Evolutionary conservation across 495 filamentous ascomycete genomes (phyloP), one percentile per base, ranked within the genome.

Genomic region (Aspergillus haitiensis): DNA sequence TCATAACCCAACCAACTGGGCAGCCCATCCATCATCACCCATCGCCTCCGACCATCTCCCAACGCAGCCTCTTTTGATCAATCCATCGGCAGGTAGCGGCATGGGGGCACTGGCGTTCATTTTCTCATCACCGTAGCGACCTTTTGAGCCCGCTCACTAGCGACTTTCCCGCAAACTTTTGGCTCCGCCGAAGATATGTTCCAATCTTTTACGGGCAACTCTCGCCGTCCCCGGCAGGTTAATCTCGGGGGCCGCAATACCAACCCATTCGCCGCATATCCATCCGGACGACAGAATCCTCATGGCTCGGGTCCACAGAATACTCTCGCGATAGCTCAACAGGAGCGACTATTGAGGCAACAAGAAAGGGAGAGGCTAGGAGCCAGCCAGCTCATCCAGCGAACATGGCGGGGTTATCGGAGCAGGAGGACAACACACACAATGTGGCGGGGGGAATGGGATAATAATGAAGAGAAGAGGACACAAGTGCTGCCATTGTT

Each of bases 171-270:
- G 21, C 47, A 31, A 42, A 18, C 44, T 21, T 27, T 39, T 53
- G 53, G 46, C 45, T 39, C 59, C 32, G 53, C 51, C 60, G 31
- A 51, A 64, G 65, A 56, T 56, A 98, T 98, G 93, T 96, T 93
- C 73, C 86, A 86, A 56, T 88, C 87, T 40, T 98, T 98, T 74
- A 93, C 89, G 32, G 94, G 94, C 57, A 90, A 72, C 76, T 88
- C 92, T 64, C 86, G 92, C 64, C 88, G 88, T 56, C 87, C 86
- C 52, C 88, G 94, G 54, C 90, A 96, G 70, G 91, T 98, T 63
- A 96, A 98, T 72, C 87, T 98, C 58, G 93, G 91, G 52, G 95
- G 93, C 64, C 89, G 93, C 61, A 84, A 85, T 65, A 78, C 73
- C 56, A 91, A 94, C 73, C 87, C 90, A 32, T 91, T 92, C 72